phyloP scores from a whole-genome alignment of 495 filamentous ascomycete genomes.

The Pyronema omphalodes region DNA sequence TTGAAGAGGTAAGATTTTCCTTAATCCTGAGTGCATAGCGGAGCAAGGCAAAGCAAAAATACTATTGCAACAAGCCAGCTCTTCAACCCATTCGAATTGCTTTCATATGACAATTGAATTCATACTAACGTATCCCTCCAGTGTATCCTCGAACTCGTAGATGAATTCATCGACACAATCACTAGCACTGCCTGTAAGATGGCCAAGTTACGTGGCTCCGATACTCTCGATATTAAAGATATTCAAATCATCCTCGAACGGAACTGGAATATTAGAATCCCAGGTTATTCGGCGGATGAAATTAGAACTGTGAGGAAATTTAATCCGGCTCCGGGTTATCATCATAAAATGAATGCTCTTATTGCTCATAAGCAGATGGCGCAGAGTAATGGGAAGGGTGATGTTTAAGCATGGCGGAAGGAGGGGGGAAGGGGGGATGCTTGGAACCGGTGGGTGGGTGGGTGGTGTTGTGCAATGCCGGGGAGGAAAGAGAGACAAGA shows the following conservation, averaged over 20 bases:
- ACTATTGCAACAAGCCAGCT: no score
- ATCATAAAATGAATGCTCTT: conserved; percentile 87
- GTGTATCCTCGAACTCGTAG: conserved; percentile 75
- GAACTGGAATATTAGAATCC: conserved; percentile 94
- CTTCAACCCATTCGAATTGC: neutral
- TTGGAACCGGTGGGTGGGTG: neutral
- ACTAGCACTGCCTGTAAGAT: conserved; percentile 71
- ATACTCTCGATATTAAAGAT: conserved; percentile 77
- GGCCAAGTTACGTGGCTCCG: conserved; percentile 78
- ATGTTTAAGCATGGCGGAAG: neutral
- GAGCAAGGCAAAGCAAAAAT: no score
- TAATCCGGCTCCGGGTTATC: conserved; percentile 69
- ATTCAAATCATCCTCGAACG: conserved; percentile 89
- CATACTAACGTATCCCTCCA: conserved; percentile 24
- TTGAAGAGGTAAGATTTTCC: conserved; percentile 56
- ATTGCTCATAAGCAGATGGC: conserved; percentile 59
- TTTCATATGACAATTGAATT: neutral
- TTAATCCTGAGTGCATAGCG: conserved; percentile 11
- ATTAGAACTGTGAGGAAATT: conserved; percentile 83
- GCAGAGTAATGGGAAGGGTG: conserved; percentile 17
- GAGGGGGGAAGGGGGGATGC: neutral
- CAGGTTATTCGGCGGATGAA: conserved; percentile 85
- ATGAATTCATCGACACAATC: conserved; percentile 86
- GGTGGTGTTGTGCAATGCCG: neutral
- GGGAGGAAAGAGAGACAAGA: no score